phyloP scores from a whole-genome alignment of 768 basidiomycete genomes.

The Pulveroboletus sp. region DNA sequence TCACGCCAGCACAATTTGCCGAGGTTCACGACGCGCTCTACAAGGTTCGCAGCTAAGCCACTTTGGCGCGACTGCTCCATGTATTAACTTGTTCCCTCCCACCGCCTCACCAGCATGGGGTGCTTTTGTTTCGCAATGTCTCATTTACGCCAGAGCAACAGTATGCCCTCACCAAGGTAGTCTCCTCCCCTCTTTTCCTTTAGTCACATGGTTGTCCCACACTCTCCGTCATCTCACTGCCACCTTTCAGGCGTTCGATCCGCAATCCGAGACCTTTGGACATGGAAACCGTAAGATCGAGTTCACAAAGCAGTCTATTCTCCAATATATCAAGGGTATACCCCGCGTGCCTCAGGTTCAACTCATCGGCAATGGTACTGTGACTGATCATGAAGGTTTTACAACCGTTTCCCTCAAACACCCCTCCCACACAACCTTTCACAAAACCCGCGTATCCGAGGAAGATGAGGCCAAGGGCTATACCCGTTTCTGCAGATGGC shows the following conservation, averaged over 20 bases:
- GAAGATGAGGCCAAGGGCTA: slow-evolving; percentile 74
- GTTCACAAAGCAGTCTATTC: slow-evolving; percentile 68
- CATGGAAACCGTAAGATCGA: slow-evolving; percentile 88
- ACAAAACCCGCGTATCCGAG: slow-evolving; percentile 68
- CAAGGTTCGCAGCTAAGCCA: slow-evolving; percentile 44
- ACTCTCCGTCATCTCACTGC: slow-evolving; percentile 1
- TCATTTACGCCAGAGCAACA: slow-evolving; percentile 76
- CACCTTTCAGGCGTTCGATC: slow-evolving; percentile 67
- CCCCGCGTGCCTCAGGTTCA: slow-evolving; percentile 87
- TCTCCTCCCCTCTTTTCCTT: neutral
- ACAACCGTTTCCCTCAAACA: slow-evolving; percentile 77
- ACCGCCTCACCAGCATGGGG: slow-evolving; percentile 49
- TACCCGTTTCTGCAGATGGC: slow-evolving; percentile 88
- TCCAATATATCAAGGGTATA: slow-evolving; percentile 88
- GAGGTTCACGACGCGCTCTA: slow-evolving; percentile 72
- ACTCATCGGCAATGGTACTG: slow-evolving; percentile 83
- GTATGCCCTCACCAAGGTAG: slow-evolving; percentile 77
- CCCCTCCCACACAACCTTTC: slow-evolving; percentile 81
- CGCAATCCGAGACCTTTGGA: slow-evolving; percentile 57
- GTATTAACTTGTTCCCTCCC: neutral
- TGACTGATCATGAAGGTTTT: slow-evolving; percentile 80
- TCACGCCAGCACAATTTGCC: slow-evolving; percentile 57
- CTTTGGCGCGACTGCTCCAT: neutral
- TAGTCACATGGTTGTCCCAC: neutral
- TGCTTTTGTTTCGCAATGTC: slow-evolving; percentile 69